Evolutionary conservation across 2,329 filamentous ascomycete genomes (phyloP).

Genomic region (Neofusicoccum parvum): DNA sequence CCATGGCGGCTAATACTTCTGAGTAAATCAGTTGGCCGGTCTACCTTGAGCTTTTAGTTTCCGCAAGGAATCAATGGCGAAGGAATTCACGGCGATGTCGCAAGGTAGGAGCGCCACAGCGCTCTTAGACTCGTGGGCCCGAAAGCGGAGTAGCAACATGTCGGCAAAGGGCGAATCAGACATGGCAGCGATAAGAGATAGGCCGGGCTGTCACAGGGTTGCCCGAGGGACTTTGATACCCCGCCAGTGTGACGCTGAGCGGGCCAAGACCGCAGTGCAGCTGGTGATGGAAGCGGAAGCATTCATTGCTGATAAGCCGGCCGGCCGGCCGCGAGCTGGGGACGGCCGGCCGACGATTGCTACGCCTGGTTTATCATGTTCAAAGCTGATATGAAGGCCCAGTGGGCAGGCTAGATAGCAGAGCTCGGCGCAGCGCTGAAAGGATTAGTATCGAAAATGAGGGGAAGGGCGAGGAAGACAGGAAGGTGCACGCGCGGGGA

Average conservation of each 20-base stretch:
- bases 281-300: not conserved
- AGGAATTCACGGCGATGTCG: not conserved
- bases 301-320: not conserved
- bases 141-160: not conserved
- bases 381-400: too few relatives aligned
- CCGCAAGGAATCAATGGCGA: not conserved
- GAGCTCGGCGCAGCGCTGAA: too few relatives aligned
- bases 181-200: not conserved
- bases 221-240: not conserved
- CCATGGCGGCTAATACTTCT: not conserved
- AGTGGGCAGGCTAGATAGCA: not conserved
- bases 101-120: not conserved
- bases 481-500: conserved; percentile 1
- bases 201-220: not conserved
- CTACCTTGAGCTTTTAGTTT: not conserved
- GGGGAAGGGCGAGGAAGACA: not conserved
- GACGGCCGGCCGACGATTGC: not conserved
- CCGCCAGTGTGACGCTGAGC: not conserved
- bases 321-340: not conserved
- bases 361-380: not conserved
- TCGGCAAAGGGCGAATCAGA: not conserved
- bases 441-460: not conserved
- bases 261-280: not conserved
- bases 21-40: too few relatives aligned
- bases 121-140: not conserved